Conservation (phyloP, 805 yeast genomes). For the Pichia deserticola region DNA sequence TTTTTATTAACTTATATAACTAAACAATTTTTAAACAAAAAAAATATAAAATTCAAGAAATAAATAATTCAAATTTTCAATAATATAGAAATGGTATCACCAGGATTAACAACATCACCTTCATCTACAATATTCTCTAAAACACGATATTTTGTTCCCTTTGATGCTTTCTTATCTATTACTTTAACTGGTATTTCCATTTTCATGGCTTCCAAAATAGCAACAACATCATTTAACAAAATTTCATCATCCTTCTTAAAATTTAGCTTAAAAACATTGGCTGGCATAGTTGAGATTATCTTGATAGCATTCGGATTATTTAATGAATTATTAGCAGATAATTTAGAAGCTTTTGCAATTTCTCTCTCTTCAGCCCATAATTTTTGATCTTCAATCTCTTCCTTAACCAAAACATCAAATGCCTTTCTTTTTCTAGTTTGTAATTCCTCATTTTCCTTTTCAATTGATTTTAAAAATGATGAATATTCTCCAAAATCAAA, state of each 20-base stretch:
- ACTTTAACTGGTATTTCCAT: slow-evolving; percentile 30
- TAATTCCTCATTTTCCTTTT: slow-evolving; percentile 21
- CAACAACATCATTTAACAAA: slow-evolving; percentile 16
- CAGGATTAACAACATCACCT: slow-evolving; percentile 28
- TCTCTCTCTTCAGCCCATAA: slow-evolving; percentile 22
- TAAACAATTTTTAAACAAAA: no score
- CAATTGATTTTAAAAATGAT: slow-evolving; percentile 23
- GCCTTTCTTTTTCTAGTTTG: slow-evolving; percentile 16
- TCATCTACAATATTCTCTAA: slow-evolving; percentile 25
- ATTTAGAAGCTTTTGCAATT: slow-evolving; percentile 15
- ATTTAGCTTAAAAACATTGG: slow-evolving; percentile 28
- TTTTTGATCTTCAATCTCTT: slow-evolving; percentile 16
- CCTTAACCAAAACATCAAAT: slow-evolving; percentile 17
- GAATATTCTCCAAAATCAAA: slow-evolving; percentile 29
- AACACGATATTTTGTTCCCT: slow-evolving; percentile 15
- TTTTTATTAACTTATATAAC: no score
- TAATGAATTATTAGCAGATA: slow-evolving; percentile 13
- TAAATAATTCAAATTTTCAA: neutral
- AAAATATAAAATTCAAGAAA: neutral
- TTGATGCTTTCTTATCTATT: slow-evolving; percentile 12
- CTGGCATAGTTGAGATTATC: slow-evolving; percentile 26
- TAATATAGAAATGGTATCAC: slow-evolving; percentile 17
- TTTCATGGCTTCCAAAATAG: slow-evolving; percentile 31
- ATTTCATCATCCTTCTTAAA: slow-evolving; percentile 19
- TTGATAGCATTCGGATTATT: slow-evolving; percentile 20